Evolutionary conservation across 805 yeast species (phyloP), one percentile per base, ranked within the genome.

Genomic region (Kuraishia molischiana): DNA sequence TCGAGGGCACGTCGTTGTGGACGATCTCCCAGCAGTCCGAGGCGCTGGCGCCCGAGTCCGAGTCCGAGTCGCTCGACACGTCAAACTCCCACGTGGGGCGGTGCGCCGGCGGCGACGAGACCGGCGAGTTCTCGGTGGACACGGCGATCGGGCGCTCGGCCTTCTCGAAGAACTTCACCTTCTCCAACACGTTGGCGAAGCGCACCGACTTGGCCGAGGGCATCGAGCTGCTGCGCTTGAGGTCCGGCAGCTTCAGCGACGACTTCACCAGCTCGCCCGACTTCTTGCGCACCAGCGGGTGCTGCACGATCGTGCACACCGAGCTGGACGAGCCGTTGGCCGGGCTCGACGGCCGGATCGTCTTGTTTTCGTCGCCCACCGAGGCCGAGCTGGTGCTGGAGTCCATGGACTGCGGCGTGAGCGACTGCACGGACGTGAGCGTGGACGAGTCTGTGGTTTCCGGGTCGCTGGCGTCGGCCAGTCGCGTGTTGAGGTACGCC

Each of bases 81-180:
- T 52, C 47, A 29, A 53, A 52, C 19, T 45, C 44, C 37, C 37
- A 35, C 13, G 24, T 10, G 4, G 22, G 32, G 9, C 24, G 19
- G 18, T 32, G 35, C 4, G 13, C 18, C 24, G 29, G 39, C 20
- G 56, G 50, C 19, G 53, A 45, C 14, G 41, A 36, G 13, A 59
- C 50, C 0, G 79, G 79, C 1, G 82, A 68, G 44, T 66, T 67
- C 32, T 73, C 75, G 36, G 65, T 60, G 0, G 83, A 76, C n/a
- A 79, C 81, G 2, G 81, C 69, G 9, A 67, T 64, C 22, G 87
- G 86, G 44, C 71, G 72, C 36, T 73, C 79, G 20, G 58, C 54
- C 32, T 77, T 77, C 47, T 76, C 74, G 51, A 81, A 80, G 49
- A 73, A 72, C 53, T 79, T 79, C 39, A 81, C 69, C 30, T 75